Base-by-base conservation (phyloP, 2,329 filamentous ascomycete species). In the Alternaria brassicicola region DNA sequence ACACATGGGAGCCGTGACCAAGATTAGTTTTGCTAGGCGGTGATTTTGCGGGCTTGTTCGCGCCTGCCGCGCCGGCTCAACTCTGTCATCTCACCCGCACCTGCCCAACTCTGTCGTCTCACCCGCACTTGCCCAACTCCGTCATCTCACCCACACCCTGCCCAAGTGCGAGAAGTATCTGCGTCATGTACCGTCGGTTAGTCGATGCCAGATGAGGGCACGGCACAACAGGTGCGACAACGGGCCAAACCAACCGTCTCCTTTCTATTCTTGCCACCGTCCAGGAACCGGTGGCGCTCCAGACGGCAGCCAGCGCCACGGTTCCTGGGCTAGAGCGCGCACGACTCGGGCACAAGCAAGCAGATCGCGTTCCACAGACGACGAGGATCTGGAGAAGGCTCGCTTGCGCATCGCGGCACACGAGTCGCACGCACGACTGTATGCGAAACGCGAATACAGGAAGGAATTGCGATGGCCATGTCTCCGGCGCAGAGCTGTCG, bases 11-110 rank as follows among this genome's bases (percentile, higher is more conserved):
- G 49, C 38, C 35, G 49, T 45, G 21, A 47, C 9, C 15, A 23
- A 31, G 30, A 47, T 47, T 47, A 25, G 28, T 47, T 33, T 47
- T 31, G 15, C 19, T 2, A 33, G 28, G 55, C 55, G 55, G 55
- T 53, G 31, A 53, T 57, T 57, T 47, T 47, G 43, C 43, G 43
- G 43, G 23, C 55, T 57, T 53, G 39, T 57, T 47, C 19, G 43
- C 30, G 28, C 7, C 19, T 52, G 46, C 21, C 26, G 51, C 31
- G 25, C 23, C 31, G 26, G 26, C 25, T 25, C 25, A 51, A 38
- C 25, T 33, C 3, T 35, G 41, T n/a, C n/a, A 51, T 31, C 35
- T 51, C 48, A 28, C 48, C 35, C 35, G 48, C 23, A 39, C n/a
- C 36, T 51, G 47, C 47, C n/a, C 25, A 51, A 38, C 25, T 33